Evolutionary conservation across 176 grass and related monocot species (phyloP).

Genomic region (Eleusine indica): DNA sequence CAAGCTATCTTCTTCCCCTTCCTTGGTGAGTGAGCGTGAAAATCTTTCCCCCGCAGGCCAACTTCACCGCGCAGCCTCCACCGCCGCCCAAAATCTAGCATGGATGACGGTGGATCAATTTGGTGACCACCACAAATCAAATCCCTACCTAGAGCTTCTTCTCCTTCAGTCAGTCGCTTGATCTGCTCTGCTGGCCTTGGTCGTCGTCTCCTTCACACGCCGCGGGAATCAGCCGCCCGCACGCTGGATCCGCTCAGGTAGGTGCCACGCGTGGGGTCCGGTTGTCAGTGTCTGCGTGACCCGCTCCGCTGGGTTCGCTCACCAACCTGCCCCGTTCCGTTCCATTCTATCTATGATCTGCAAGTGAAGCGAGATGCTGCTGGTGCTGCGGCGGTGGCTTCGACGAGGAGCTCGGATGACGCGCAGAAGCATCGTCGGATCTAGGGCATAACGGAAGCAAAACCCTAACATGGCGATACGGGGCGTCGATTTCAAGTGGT

Average conservation of each 20-base stretch:
- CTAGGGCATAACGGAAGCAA: not conserved
- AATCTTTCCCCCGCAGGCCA: no score
- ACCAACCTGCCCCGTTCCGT: not conserved
- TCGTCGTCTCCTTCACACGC: no score
- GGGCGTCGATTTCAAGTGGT: slow-evolving; percentile 67
- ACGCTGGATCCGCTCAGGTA: not conserved
- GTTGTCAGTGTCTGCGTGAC: not conserved
- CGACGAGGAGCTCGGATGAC: not conserved
- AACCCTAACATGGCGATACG: slow-evolving; percentile 46
- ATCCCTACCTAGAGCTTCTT: no score
- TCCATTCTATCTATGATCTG: not conserved
- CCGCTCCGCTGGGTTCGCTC: not conserved
- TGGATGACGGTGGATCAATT: no score
- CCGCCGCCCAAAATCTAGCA: no score
- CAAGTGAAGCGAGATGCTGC: not conserved
- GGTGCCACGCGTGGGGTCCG: not conserved
- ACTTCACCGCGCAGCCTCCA: no score
- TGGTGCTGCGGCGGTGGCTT: not conserved
- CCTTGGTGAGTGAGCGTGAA: no score
- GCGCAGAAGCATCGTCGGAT: not conserved
- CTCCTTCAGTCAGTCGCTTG: no score
- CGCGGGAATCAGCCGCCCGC: no score
- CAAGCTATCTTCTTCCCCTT: no score
- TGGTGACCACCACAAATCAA: no score
- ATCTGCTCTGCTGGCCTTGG: no score